phyloP scores from a whole-genome alignment of 2,329 filamentous ascomycete species.

The Epichloe elymi region DNA sequence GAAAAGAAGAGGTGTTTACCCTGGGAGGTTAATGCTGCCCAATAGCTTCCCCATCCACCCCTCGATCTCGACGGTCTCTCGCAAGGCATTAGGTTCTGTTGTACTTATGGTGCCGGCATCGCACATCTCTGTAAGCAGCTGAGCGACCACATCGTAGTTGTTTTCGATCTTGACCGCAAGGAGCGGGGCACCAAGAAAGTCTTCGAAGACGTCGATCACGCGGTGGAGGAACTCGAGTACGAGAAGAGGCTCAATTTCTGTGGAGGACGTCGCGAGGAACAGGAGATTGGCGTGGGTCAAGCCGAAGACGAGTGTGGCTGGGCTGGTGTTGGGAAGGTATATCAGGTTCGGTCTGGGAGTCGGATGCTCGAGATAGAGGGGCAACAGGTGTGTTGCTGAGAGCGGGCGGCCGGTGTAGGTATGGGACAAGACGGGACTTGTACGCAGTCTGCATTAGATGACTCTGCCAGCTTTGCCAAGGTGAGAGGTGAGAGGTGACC shows the following conservation, averaged over 20 bases:
- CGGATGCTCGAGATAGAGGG: conserved; percentile 75
- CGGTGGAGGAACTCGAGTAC: conserved; percentile 91
- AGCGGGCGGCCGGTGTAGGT: conserved; percentile 75
- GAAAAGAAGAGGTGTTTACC: conserved; percentile 29
- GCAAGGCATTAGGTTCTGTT: conserved; percentile 83
- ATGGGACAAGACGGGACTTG: conserved; percentile 76
- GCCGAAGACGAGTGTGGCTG: conserved; percentile 79
- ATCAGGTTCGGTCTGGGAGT: conserved; percentile 72
- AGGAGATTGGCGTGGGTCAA: conserved; percentile 78
- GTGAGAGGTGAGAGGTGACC: conserved; percentile 12
- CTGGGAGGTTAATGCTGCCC: conserved; percentile 73
- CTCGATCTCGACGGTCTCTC: conserved; percentile 85
- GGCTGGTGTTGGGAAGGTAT: conserved; percentile 69
- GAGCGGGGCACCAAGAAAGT: conserved; percentile 81
- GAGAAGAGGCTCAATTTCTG: conserved; percentile 78
- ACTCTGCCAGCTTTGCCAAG: not conserved
- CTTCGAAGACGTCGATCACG: conserved; percentile 81
- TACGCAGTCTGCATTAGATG: conserved; percentile 26
- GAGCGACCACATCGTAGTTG: conserved; percentile 87
- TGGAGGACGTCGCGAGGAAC: conserved; percentile 71
- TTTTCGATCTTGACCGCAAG: conserved; percentile 75
- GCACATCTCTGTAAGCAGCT: conserved; percentile 90
- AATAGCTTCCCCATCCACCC: conserved; percentile 81
- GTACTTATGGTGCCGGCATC: conserved; percentile 82
- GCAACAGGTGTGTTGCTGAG: conserved; percentile 60